These are phyloP conservation scores for Medicago arabica DNA, from an alignment of 306 rosid genomes.

Conservation along the genomic window DNA sequence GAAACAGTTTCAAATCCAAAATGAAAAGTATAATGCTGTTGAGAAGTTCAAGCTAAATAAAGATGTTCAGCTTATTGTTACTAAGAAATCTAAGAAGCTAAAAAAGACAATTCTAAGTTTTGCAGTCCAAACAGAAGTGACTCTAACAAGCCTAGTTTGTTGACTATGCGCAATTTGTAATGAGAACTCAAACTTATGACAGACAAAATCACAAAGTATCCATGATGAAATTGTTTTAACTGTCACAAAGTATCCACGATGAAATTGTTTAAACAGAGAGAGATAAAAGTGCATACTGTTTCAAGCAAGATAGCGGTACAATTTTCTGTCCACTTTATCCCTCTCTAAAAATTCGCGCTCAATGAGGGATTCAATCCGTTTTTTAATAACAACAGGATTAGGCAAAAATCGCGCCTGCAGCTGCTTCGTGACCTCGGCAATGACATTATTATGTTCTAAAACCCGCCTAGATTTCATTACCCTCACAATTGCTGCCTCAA, in stretches of 20 bases:
- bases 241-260: constrained; percentile 34
- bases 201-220: constrained; percentile 42
- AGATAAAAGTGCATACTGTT: constrained; percentile 33
- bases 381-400: constrained; percentile 59
- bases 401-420: constrained; percentile 61
- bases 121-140: constrained; percentile 23
- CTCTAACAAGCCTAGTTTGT: constrained; percentile 28
- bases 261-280: constrained; percentile 24
- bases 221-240: constrained; percentile 33
- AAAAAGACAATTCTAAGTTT: neutral
- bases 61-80: neutral
- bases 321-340: constrained; percentile 60
- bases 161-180: constrained; percentile 39
- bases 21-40: neutral
- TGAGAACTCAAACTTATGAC: constrained; percentile 39
- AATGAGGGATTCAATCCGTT: constrained; percentile 65
- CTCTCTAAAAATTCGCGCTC: constrained; percentile 65
- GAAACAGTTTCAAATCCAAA: constrained; percentile 25
- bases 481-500: constrained; percentile 67
- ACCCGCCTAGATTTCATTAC: constrained; percentile 59
- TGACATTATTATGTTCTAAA: constrained; percentile 60
- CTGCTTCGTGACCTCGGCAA: constrained; percentile 69
- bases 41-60: constrained; percentile 5
- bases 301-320: constrained; percentile 65
- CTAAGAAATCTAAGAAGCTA: constrained; percentile 1